Evolutionary conservation across 2,329 filamentous ascomycete species (phyloP).

Genomic region (Fusarium odoratissimum): DNA sequence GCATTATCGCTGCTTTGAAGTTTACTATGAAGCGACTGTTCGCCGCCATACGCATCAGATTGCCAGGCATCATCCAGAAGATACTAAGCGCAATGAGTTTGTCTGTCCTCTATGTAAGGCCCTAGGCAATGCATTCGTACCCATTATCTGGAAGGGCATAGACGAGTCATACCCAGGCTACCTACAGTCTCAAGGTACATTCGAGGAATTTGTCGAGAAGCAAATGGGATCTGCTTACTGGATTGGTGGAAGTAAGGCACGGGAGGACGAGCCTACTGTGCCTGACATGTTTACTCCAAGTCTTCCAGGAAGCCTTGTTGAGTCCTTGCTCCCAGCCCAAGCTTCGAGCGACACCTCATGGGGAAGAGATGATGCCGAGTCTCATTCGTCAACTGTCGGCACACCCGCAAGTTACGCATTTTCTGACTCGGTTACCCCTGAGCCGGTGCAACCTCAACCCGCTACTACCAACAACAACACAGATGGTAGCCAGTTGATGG

Average conservation of each 20-base stretch:
- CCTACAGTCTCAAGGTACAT: slow-evolving; percentile 69
- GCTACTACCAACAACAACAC: slow-evolving; percentile 10
- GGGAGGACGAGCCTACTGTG: slow-evolving; percentile 48
- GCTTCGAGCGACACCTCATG: slow-evolving; percentile 55
- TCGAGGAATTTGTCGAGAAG: slow-evolving; percentile 75
- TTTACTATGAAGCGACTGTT: slow-evolving; percentile 85
- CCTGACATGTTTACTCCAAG: slow-evolving; percentile 51
- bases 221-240: slow-evolving; percentile 63
- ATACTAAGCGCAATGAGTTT: slow-evolving; percentile 83
- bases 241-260: slow-evolving; percentile 54
- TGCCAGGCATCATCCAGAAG: slow-evolving; percentile 91
- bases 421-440: slow-evolving; percentile 48
- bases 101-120: slow-evolving; percentile 98
- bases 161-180: slow-evolving; percentile 84
- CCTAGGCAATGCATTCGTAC: slow-evolving; percentile 92
- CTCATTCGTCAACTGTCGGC: slow-evolving; percentile 48
- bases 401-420: slow-evolving; percentile 59
- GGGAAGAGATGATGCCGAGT: slow-evolving; percentile 52
- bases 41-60: slow-evolving; percentile 92
- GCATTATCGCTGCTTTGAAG: slow-evolving; percentile 96
- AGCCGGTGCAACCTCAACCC: slow-evolving; percentile 33
- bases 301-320: slow-evolving; percentile 53
- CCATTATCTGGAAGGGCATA: slow-evolving; percentile 94
- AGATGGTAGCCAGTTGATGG: slow-evolving; percentile 51
- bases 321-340: slow-evolving; percentile 53